Evolutionary conservation across 2,329 filamentous ascomycete species (phyloP).

Genomic region (Sodiomyces alkalinus): DNA sequence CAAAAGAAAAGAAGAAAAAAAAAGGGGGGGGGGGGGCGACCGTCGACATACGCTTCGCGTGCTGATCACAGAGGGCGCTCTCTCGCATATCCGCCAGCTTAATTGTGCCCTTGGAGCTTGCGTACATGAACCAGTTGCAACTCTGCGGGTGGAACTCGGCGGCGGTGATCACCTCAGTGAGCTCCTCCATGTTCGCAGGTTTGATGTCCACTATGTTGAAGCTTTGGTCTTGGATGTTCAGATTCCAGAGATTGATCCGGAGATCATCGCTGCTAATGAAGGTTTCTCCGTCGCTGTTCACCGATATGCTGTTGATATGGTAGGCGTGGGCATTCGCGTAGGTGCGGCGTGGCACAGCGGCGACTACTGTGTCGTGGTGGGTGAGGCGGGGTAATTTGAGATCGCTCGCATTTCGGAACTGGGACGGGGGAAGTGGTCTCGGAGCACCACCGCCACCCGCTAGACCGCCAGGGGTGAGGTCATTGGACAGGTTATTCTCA

Average conservation of each 20-base stretch:
- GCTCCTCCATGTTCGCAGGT: slow-evolving; percentile 97
- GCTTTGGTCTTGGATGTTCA: slow-evolving; percentile 98
- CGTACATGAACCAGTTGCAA: slow-evolving; percentile 99
- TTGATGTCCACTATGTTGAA: slow-evolving; percentile 99
- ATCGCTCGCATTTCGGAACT: slow-evolving; percentile 68
- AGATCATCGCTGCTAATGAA: slow-evolving; percentile 98
- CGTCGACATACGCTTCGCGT: slow-evolving; percentile 66
- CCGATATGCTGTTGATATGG: slow-evolving; percentile 99
- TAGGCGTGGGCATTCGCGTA: slow-evolving; percentile 98
- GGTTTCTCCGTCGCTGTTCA: slow-evolving; percentile 97
- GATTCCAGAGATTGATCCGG: slow-evolving; percentile 95
- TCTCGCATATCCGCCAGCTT: slow-evolving; percentile 98
- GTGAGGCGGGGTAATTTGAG: slow-evolving; percentile 92
- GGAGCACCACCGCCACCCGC: slow-evolving; percentile 66
- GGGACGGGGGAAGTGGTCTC: slow-evolving; percentile 52
- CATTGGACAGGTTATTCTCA: slow-evolving; percentile 94
- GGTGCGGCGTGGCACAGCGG: slow-evolving; percentile 85
- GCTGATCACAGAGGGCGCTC: slow-evolving; percentile 88
- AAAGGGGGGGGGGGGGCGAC: neutral
- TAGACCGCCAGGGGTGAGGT: slow-evolving; percentile 64
- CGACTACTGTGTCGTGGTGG: slow-evolving; percentile 95
- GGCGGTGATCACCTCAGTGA: slow-evolving; percentile 96
- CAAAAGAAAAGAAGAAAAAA: too few species aligned
- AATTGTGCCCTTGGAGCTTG: slow-evolving; percentile 96
- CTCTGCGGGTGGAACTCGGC: slow-evolving; percentile 93